Base-by-base conservation (phyloP, 345 rosid genomes). In the Hibiscus trionum region DNA sequence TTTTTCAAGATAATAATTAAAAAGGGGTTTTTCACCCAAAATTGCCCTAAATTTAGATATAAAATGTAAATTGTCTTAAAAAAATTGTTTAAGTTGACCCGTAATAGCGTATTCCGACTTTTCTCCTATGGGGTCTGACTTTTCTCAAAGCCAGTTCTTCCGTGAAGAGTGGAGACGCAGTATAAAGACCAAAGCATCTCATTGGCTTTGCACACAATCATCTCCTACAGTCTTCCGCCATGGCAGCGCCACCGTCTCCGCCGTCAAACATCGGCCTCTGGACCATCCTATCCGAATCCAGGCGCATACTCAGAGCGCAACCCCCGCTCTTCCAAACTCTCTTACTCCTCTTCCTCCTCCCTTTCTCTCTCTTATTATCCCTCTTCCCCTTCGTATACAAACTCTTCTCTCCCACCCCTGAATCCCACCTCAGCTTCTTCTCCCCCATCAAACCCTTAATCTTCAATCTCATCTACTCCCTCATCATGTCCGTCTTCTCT, bases 311-410 rank as follows among this genome's bases (percentile, higher is more conserved):
- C 77, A 87, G 83, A 55, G 89, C 96, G 15, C 97, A 90, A 85
- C 84, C 90, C 27, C 88, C 96, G 72, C 97, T 90, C 84, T 88
- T 93, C 88, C 81, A 88, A 0, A 94, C 97, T 56, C 98, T 91
- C 69, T 85, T 97, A 56, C 86, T 93, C 53, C 81, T 90, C 77
- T 91, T 91, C 78, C 87, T 91, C 39, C 89, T 88, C 57, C 98
- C 94, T 19, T 71, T 75, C 49, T 84, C 87, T 74, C 88, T 89
- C 84, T 78, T 85, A 39, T 0, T 84, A 81, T 44, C 84, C 67
- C 83, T 81, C 33, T 84, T 71, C 81, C 93, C 89, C 2, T 66
- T 84, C 77, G 3, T 49, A 0, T 71, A 57, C 64, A 83, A 61
- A 60, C 87, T 85, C 71, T 44, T 84, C 74, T 27, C 80, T 70